These are phyloP conservation scores for Fraxinus nigra DNA, from an alignment of 305 asterid species.

Conservation along the genomic window DNA sequence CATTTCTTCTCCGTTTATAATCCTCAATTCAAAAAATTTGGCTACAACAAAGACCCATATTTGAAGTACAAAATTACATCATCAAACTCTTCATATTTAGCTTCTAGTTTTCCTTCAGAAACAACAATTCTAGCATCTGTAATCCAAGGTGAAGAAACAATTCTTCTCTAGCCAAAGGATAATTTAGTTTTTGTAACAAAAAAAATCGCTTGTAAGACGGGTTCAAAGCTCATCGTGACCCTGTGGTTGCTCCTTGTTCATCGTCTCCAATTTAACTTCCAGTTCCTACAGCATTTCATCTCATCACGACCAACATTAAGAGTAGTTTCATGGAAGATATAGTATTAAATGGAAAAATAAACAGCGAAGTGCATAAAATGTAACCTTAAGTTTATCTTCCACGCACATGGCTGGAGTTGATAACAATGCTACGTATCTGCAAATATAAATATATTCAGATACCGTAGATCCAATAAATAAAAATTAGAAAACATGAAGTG, in stretches of 20 bases:
- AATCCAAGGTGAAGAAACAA: neutral
- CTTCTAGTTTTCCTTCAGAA: neutral
- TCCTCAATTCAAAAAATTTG: neutral
- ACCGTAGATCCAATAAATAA: neutral
- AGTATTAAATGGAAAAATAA: neutral
- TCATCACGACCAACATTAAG: neutral
- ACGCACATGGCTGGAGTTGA: slow-evolving; percentile 77
- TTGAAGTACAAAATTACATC: neutral
- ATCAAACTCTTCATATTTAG: neutral
- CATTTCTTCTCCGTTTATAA: neutral
- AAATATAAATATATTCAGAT: slow-evolving; percentile 26
- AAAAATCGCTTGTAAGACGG: neutral
- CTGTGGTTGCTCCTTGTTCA: slow-evolving; percentile 55
- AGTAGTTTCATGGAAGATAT: neutral
- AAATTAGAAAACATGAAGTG: neutral
- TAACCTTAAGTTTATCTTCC: slow-evolving; percentile 77
- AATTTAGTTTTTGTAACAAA: neutral
- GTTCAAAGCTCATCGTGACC: slow-evolving; percentile 79
- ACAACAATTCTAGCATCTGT: neutral
- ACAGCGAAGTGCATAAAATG: neutral
- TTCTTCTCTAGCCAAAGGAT: neutral
- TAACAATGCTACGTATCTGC: slow-evolving; percentile 73
- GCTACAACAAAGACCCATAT: neutral
- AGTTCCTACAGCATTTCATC: slow-evolving; percentile 55
- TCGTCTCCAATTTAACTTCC: slow-evolving; percentile 58